Evolutionary conservation across 352 stramenopile species (phyloP).

Genomic region (Globisporangium nagaii): DNA sequence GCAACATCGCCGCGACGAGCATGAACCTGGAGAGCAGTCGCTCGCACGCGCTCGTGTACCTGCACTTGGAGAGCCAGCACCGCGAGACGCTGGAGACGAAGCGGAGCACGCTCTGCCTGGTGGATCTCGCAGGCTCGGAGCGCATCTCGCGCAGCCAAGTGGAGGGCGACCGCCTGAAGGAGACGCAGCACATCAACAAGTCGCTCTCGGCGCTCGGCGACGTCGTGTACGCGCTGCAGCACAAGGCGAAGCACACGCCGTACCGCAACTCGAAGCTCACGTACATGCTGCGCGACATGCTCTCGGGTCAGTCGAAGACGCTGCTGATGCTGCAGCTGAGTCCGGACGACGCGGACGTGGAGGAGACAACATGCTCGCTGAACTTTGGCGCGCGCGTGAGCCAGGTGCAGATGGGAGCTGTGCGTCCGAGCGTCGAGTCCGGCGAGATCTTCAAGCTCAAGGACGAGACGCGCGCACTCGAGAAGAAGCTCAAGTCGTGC

Average conservation of each 20-base stretch:
- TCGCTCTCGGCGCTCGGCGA: constrained; percentile 95
- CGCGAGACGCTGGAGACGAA: constrained; percentile 62
- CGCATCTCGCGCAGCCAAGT: constrained; percentile 85
- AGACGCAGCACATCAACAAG: constrained; percentile 99
- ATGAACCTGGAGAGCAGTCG: constrained; percentile 87
- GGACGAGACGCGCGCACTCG: constrained; percentile 52
- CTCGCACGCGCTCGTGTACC: constrained; percentile 78
- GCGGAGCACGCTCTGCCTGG: constrained; percentile 92
- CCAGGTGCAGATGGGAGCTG: constrained; percentile 84
- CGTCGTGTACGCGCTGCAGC: constrained; percentile 92
- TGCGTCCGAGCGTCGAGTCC: constrained; percentile 76
- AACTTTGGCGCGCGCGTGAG: constrained; percentile 88
- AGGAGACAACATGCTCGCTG: constrained; percentile 89
- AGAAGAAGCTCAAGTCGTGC: constrained; percentile 22
- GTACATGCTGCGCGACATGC: constrained; percentile 90
- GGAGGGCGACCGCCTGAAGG: constrained; percentile 87
- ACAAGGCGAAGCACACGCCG: constrained; percentile 91
- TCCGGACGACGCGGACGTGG: constrained; percentile 64
- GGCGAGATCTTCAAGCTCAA: constrained; percentile 67
- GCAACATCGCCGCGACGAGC: constrained; percentile 74
- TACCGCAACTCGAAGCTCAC: constrained; percentile 96
- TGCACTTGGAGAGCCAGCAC: constrained; percentile 72
- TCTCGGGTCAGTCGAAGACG: constrained; percentile 89
- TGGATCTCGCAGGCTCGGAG: constrained; percentile 98
- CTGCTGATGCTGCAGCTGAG: constrained; percentile 91